Evolutionary conservation across 208 protist species (phyloP), one percentile per base, ranked within the genome.

Genomic region (Borovskyia barvae): DNA sequence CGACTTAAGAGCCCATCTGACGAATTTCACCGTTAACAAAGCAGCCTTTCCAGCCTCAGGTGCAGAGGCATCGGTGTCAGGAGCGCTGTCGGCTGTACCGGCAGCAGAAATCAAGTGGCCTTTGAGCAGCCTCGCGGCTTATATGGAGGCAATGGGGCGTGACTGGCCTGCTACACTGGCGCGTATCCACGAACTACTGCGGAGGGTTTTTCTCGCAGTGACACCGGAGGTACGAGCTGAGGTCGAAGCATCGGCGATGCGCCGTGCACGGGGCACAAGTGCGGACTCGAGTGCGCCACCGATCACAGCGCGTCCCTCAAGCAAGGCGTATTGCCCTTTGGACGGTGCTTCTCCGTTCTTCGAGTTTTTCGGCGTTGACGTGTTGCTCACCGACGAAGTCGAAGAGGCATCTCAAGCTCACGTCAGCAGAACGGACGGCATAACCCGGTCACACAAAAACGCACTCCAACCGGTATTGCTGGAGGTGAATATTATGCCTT

Each of bases 11-110:
- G 82, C 82, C 35, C 86, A 93, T 47, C 55, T 93, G n/a, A 97
- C 93, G 25, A 97, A 97, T 66, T 97, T 94, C 63, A 86, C 82
- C 0, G 43, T 97, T 36, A 95, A 94, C 68, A 94, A 95, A 47
- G 75, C 75, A 6, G 57, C 43, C 0, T 68, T 62, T 20, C 71
- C 77, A 20, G 92, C 81, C 65, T 19, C 73, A 17, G 28, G 32
- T 0, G 68, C 56, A 4, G 42, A 25, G 25, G 39, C 30, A 1
- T 25, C 40, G 12, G 51, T 14, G 42, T n/a, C n/a, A n/a, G 77
- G 79, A 20, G 60, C 42, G 0, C 70, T 68, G 28, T 65, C 75
- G 41, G 92, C 82, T 71, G 40, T 69, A 12, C 25, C 35, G 5
- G 71, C 73, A 11, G 26, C 26, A 26, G 66, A 62, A n/a, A 37